Evolutionary conservation across 176 grass and related monocot genomes (phyloP), one percentile per base, ranked within the genome.

Genomic region (Bromus sterilis): DNA sequence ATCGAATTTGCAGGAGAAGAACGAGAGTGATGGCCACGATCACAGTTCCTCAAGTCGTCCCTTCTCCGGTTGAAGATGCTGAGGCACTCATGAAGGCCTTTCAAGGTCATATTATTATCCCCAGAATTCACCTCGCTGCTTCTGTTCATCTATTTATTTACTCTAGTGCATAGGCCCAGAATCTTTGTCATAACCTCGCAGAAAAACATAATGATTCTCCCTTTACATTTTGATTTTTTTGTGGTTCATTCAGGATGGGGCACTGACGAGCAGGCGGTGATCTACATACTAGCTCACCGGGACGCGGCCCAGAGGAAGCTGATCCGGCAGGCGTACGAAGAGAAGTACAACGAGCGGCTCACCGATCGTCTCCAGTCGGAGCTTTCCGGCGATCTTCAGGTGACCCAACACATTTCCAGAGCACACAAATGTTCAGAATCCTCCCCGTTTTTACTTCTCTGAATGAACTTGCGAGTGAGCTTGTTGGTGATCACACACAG

Each of bases 311-410:
- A 97, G 71, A 91, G 95, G 67, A 87, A 92, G 46, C 83, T 86
- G 56, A 94, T 97, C 64, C 81, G 32, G 59, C 11, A 81, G 84
- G 83, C 71, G 1, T 97, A 97, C 4, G 92, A 97, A 42, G 44
- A 97, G 71, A 58, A 83, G 26, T 91, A 87, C 88, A 55, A 67
- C 2, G 92, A 94, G 69, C 85, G 59, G 42, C 84, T 94, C 21
- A 77, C 86, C 56, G 87, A 91, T 65, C 82, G 88, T 16, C 89
- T 97, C 6, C 83, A 94, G 35, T 94, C 92, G 8, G 95, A 97
- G 78, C 89, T 94, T 9, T 81, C 87, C 0, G 95, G 90, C 18
- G 56, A 97, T 29, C 89, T 97, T n/a, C 86, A 97, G 95, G 94
- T 91, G 11, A 24, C 18, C n/a, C n/a, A 7, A 23, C 36, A 6